Base-by-base conservation (phyloP, 1,284 basidiomycete genomes). In the Boletus subluridellus region DNA sequence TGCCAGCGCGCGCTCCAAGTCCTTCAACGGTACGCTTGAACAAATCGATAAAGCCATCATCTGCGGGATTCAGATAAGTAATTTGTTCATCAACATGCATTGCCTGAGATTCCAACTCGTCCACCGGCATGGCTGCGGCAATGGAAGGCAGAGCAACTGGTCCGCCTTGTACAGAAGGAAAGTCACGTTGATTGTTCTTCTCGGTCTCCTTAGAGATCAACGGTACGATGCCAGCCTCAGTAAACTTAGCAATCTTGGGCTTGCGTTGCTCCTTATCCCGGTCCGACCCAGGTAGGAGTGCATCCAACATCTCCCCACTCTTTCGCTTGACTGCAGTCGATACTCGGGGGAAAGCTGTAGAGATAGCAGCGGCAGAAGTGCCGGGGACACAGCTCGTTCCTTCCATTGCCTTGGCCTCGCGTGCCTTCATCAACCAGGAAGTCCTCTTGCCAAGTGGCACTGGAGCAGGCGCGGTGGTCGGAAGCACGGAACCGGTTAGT, bases 341-440 rank as follows among this genome's bases (percentile, higher is more conserved):
- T 47, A 44, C 53, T 34, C 44, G 60, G 24, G 66, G 58, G 24
- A 62, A 34, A 34, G 55, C 12, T 14, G 57, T 26, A 32, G 66
- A 46, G 26, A 45, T 38, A 52, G 46, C 24, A 59, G 26, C 39
- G 65, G 55, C 41, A 51, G 41, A 67, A 42, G 68, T 64, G 55
- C 65, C 74, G 4, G 73, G 62, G 50, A 80, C 80, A 66, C 80
- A 82, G 4, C 67, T 69, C 14, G 77, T 77, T 37, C 74, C 77
- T 64, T 89, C 89, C 65, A 86, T 71, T 5, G 87, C 86, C 64
- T 90, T 90, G 26, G 80, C 85, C 68, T 90, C 89, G 45, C 88
- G 80, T 14, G 85, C 87, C 65, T 88, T 89, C 69, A 82, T 83
- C 56, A 92, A 70, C 89, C 90, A 91, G 1, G 89, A 92, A 14